A percentile compares a stretch with the other conserved stretches of the same genome.
Evolutionary conservation across 768 basidiomycete species (phyloP).

Genomic region (Boletellus emodensis): DNA sequence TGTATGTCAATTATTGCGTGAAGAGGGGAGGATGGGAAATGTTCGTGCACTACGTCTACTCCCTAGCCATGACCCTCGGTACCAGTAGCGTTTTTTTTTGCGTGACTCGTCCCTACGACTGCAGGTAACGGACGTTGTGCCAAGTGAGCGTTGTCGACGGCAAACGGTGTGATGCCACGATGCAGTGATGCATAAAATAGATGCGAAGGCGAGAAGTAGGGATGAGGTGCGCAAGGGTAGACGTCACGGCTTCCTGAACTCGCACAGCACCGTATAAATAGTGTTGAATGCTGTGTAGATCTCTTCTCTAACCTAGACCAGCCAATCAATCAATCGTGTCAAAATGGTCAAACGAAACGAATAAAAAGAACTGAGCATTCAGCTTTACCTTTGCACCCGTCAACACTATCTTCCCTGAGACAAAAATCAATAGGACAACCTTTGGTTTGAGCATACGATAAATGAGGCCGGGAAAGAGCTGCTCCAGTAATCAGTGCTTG

Average conservation of each 20-base stretch:
- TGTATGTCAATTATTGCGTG: conserved; percentile 25
- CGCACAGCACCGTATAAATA: conserved; percentile 96
- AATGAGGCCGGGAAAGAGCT: conserved; percentile 98
- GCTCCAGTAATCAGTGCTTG: not conserved
- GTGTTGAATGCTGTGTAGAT: conserved; percentile 99
- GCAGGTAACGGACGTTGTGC: not conserved
- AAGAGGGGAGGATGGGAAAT: conserved; percentile 30
- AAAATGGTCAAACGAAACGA: conserved; percentile 21
- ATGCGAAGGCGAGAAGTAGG: not conserved
- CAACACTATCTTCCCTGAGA: conserved; percentile 97
- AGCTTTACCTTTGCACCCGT: conserved; percentile 93
- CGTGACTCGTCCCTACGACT: conserved; percentile 1
- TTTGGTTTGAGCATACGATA: conserved; percentile 99
- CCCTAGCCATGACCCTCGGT: conserved; percentile 29
- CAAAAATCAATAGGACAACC: conserved; percentile 97
- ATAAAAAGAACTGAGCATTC: not conserved
- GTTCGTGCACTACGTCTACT: conserved; percentile 37
- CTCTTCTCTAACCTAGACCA: conserved; percentile 87
- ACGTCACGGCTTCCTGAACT: conserved; percentile 78
- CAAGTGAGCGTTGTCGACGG: conserved; percentile 2
- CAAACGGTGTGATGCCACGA: not conserved
- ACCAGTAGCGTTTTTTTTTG: conserved; percentile 22
- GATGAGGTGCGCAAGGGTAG: not conserved
- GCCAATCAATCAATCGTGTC: conserved; percentile 37
- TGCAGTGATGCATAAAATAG: not conserved